Conservation (phyloP, 2,329 filamentous ascomycete species). For the Aspergillus texensis region DNA sequence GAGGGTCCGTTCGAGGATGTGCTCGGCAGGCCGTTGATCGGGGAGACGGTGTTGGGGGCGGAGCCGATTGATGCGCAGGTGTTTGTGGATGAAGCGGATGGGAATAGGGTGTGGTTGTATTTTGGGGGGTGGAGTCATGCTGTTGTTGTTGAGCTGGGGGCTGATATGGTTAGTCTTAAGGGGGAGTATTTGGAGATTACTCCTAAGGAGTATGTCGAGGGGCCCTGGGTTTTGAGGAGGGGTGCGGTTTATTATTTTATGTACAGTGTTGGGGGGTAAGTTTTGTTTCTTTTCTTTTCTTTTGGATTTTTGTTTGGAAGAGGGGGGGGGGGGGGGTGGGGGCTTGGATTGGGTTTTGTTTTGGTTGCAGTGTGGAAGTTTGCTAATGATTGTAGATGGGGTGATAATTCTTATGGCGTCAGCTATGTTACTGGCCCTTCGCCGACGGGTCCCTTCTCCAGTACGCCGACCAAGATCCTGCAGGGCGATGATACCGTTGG, state of each 20-base stretch:
- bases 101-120: conserved; percentile 45
- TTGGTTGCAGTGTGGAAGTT: no score
- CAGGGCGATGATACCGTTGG: conserved; percentile 28
- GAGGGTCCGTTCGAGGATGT: conserved; percentile 48
- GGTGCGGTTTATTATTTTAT: conserved; percentile 48
- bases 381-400: conserved; percentile 39
- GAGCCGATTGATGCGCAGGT: conserved; percentile 54
- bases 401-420: conserved; percentile 51
- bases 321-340: background rate
- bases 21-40: conserved; percentile 47
- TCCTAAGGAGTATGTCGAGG: conserved; percentile 50
- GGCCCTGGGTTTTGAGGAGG: conserved; percentile 49
- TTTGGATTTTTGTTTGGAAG: background rate
- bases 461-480: conserved; percentile 41
- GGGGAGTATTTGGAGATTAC: conserved; percentile 52
- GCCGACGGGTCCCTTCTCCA: conserved; percentile 47
- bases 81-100: conserved; percentile 46
- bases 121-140: conserved; percentile 49
- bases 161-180: conserved; percentile 50
- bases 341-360: background rate
- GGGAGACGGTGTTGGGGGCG: conserved; percentile 49
- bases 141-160: conserved; percentile 47
- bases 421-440: conserved; percentile 46
- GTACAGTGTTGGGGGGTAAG: conserved; percentile 48
- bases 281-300: background rate